Percentiles rank a stretch among this genome's conserved stretches.
phyloP scores from a whole-genome alignment of 441 rosid genomes.

The Corymbia calophylla region DNA sequence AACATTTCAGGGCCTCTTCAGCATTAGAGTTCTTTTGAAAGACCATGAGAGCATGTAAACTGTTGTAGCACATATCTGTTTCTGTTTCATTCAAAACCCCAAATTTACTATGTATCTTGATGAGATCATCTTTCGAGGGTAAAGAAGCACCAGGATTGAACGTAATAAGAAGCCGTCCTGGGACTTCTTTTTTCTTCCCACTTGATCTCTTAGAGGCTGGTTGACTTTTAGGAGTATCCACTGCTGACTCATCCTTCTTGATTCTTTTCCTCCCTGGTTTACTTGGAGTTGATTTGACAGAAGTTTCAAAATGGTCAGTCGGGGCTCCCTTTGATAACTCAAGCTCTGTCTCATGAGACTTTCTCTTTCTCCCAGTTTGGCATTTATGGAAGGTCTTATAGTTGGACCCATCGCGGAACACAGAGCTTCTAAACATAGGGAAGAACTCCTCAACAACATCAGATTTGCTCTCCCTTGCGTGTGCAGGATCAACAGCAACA shows the following conservation, averaged over 20 bases:
- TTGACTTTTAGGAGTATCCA: slow-evolving; percentile 17
- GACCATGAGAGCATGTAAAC: slow-evolving; percentile 35
- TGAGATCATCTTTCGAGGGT: slow-evolving; percentile 59
- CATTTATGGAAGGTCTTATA: slow-evolving; percentile 18
- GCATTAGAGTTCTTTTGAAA: slow-evolving; percentile 48
- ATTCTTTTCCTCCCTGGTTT: background rate
- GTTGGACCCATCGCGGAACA: slow-evolving; percentile 28
- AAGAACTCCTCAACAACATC: slow-evolving; percentile 46
- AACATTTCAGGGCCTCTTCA: slow-evolving; percentile 48
- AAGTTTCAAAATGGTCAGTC: background rate
- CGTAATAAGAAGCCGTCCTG: slow-evolving; percentile 37
- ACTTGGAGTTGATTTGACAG: background rate
- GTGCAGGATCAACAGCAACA: slow-evolving; percentile 43
- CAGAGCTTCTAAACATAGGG: slow-evolving; percentile 55
- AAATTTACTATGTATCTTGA: slow-evolving; percentile 36
- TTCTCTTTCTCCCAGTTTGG: slow-evolving; percentile 27
- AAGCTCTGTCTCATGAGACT: slow-evolving; percentile 11
- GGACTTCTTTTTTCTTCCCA: slow-evolving; percentile 18
- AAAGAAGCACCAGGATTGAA: slow-evolving; percentile 62
- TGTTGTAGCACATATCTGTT: slow-evolving; percentile 31
- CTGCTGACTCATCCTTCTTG: slow-evolving; percentile 6
- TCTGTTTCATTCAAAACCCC: slow-evolving; percentile 46
- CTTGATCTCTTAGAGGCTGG: slow-evolving; percentile 14
- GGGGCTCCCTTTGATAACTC: background rate
- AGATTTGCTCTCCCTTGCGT: slow-evolving; percentile 22